Evolutionary conservation across 2,329 filamentous ascomycete genomes (phyloP).

Genomic region (Knufia petricola): DNA sequence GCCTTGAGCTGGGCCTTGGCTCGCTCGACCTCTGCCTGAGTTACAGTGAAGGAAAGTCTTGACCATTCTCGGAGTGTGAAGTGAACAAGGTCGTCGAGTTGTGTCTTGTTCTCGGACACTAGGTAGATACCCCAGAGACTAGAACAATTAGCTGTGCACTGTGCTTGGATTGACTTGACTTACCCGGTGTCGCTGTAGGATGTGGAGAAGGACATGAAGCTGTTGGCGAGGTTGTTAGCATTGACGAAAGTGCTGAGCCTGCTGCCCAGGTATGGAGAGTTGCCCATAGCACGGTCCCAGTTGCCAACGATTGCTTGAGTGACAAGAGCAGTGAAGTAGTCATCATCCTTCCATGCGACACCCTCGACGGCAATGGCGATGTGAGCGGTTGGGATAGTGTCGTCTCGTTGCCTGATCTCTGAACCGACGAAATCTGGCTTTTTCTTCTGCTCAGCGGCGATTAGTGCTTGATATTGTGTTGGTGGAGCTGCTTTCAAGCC

Average conservation of each 20-base stretch:
- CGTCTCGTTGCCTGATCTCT: conserved; percentile 89
- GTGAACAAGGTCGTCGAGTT: conserved; percentile 91
- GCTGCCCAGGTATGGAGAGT: conserved; percentile 93
- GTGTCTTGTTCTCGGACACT: conserved; percentile 77
- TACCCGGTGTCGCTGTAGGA: conserved; percentile 99
- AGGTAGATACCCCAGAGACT: conserved; percentile 99
- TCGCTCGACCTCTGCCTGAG: conserved; percentile 85
- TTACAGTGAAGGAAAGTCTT: conserved; percentile 80
- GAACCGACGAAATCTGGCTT: conserved; percentile 95
- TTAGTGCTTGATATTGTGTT: conserved; percentile 60
- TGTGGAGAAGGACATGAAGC: conserved; percentile 99
- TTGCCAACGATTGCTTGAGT: conserved; percentile 98
- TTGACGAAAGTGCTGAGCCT: conserved; percentile 93
- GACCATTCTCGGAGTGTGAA: conserved; percentile 98
- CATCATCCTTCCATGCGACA: conserved; percentile 98
- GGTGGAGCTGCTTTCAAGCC: conserved; percentile 65
- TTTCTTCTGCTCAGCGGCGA: conserved; percentile 67
- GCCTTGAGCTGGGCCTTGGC: conserved; percentile 99
- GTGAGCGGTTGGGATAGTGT: conserved; percentile 91
- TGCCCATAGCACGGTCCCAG: conserved; percentile 98
- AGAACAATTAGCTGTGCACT: conserved; percentile 27
- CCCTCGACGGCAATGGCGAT: conserved; percentile 98
- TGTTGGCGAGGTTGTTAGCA: conserved; percentile 93
- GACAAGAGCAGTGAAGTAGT: conserved; percentile 97
- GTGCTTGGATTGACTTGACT: conserved; percentile 27